These are phyloP conservation scores for Coleophoma cylindrospora DNA, from an alignment of 2,329 filamentous ascomycete species.

Conservation along the genomic window DNA sequence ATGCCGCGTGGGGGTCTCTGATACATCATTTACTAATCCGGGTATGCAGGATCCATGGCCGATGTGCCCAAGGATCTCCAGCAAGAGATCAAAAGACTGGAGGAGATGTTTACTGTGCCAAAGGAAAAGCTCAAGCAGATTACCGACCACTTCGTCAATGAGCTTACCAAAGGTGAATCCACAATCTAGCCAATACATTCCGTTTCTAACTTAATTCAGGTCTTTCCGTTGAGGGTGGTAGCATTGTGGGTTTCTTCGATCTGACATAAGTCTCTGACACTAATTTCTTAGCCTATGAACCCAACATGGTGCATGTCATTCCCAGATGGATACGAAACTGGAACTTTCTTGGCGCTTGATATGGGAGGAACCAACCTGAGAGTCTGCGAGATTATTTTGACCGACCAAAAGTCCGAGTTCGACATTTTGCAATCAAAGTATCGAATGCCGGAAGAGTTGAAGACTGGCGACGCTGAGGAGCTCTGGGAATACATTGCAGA, in stretches of 20 bases:
- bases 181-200: not conserved
- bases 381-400: slow-evolving; percentile 88
- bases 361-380: slow-evolving; percentile 96
- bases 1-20: not conserved
- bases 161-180: slow-evolving; percentile 75
- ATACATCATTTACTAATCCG: slow-evolving; percentile 10
- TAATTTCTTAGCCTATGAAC: slow-evolving; percentile 78
- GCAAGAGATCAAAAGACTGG: slow-evolving; percentile 75
- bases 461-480: slow-evolving; percentile 77
- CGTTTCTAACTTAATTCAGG: slow-evolving; percentile 41
- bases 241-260: slow-evolving; percentile 63
- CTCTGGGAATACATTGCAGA: slow-evolving; percentile 95
- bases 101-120: slow-evolving; percentile 78
- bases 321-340: slow-evolving; percentile 81
- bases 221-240: slow-evolving; percentile 80
- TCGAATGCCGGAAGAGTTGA: slow-evolving; percentile 88
- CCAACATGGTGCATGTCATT: slow-evolving; percentile 93
- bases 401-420: slow-evolving; percentile 83
- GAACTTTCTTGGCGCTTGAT: slow-evolving; percentile 84
- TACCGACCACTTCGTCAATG: slow-evolving; percentile 80
- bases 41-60: slow-evolving; percentile 70
- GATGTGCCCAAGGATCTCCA: slow-evolving; percentile 84
- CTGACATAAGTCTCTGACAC: slow-evolving; percentile 6
- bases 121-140: slow-evolving; percentile 81
- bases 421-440: slow-evolving; percentile 97